Base-by-base conservation (phyloP, 2,329 filamentous ascomycete genomes). In the Talaromyces sp. region DNA sequence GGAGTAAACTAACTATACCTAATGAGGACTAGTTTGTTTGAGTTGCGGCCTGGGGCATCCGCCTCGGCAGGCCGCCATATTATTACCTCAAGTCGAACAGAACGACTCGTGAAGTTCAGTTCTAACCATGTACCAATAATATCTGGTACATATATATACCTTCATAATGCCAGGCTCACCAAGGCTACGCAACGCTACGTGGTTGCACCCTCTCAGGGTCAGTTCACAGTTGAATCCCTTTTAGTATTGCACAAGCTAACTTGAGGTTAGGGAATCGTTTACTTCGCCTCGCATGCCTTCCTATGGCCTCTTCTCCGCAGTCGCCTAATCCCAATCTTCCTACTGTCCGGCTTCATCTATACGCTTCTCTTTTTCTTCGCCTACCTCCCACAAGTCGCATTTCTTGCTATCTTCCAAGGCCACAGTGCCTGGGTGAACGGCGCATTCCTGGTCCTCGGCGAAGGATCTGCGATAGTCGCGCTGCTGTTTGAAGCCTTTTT, bases 361-460 rank as follows among this genome's bases (percentile, higher is more conserved):
- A 81, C 88, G n/a, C 82, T 96, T 22, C 86, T 98, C 22, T 98
- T 98, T 77, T 83, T 92, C 13, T 96, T 95, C 77, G 84, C 92
- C 0, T 98, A 96, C 71, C 79, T 97, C 2, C 94, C 94, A 0
- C 92, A 98, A 75, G 92, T 92, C 64, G 91, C 91, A 1, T 91
- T 99, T 72, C 85, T 99, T 24, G 88, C 90, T 16, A 86, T 98
- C 70, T 98, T 97, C 76, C 93, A 98, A 72, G 90, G 90, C 24
- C 78, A 87, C 66, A 89, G 88, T 35, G 95, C 95, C n/a, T 96
- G 92, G 91, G 79, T 97, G 65, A 97, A 92, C 71, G 93, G 90
- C 2, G 88, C 91, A 0, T 89, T 98, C 68, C 82, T 98, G 56
- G 91, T 97, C 0, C 83, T 99, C 2, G 86, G 84, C 10, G 85